Conservation (phyloP, 139 green algal species). For the Desmodesmus armatus region DNA sequence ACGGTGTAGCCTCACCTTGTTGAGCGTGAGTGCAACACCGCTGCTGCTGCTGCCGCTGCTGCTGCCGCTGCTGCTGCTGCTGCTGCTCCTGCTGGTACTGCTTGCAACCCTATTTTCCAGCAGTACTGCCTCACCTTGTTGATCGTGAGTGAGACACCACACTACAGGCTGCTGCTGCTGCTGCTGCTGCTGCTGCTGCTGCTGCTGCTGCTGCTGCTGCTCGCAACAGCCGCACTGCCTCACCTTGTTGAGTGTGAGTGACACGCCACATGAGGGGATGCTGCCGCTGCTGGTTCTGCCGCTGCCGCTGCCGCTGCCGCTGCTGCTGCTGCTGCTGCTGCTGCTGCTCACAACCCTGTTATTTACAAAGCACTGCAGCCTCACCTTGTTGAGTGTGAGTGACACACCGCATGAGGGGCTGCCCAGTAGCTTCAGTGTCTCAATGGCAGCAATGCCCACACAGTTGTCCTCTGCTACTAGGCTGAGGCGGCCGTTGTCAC, state of each 20-base stretch:
- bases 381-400: slow-evolving; percentile 88
- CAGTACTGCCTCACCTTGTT: slow-evolving; percentile 31
- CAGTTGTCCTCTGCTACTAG: slow-evolving; percentile 90
- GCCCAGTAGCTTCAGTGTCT: slow-evolving; percentile 90
- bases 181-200: neutral
- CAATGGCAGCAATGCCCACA: slow-evolving; percentile 90
- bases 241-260: slow-evolving; percentile 72
- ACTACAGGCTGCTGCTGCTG: slow-evolving; percentile 39
- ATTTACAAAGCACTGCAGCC: neutral
- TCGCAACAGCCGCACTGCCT: neutral
- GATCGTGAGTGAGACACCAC: slow-evolving; percentile 85
- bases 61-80: neutral
- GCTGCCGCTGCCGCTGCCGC: neutral
- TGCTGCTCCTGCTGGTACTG: neutral
- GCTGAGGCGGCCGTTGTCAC: slow-evolving; percentile 90
- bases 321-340: neutral
- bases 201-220: neutral
- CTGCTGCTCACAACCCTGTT: neutral
- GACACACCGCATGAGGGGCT: slow-evolving; percentile 79
- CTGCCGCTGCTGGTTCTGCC: neutral
- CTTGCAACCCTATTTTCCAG: neutral
- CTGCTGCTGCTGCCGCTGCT: neutral
- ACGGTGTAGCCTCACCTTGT: too few species aligned
- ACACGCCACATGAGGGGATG: slow-evolving; percentile 85
- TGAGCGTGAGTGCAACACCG: too few species aligned